Percentiles rank a stretch among this genome's conserved stretches.
Conservation (phyloP, 2,329 filamentous ascomycete species). For the Metarhizium album region DNA sequence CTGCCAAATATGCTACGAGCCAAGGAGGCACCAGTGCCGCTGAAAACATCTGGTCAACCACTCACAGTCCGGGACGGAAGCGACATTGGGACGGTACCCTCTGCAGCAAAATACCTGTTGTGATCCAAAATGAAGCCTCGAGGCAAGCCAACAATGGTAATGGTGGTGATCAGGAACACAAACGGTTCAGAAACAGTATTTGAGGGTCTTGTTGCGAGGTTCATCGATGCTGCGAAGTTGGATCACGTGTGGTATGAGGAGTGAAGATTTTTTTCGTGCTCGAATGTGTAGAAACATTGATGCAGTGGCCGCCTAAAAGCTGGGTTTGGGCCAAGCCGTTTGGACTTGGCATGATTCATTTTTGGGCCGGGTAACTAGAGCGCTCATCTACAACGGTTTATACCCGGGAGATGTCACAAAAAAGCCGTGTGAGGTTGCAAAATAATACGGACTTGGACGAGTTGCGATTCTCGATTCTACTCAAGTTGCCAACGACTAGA, state of each 20-base stretch:
- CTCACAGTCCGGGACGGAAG: background rate
- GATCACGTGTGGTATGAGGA: too few relatives aligned
- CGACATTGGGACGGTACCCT: conserved; percentile 1
- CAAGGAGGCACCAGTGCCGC: background rate
- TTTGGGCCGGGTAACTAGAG: too few relatives aligned
- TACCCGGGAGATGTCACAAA: too few relatives aligned
- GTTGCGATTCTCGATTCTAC: too few relatives aligned
- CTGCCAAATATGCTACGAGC: background rate
- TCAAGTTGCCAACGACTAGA: too few relatives aligned
- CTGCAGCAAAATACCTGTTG: background rate
- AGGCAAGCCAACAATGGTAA: background rate
- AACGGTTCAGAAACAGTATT: background rate
- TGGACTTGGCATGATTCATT: too few relatives aligned
- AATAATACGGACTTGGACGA: conserved; percentile 6
- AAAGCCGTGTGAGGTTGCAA: too few relatives aligned
- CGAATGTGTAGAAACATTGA: too few relatives aligned
- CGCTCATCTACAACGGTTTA: too few relatives aligned
- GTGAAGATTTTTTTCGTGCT: too few relatives aligned
- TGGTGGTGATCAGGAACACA: background rate
- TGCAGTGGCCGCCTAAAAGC: too few relatives aligned
- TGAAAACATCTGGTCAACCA: background rate
- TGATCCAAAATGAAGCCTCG: background rate
- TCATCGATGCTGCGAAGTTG: background rate
- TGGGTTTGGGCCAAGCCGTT: too few relatives aligned
- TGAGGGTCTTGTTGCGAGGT: background rate